Evolutionary conservation across 2,329 filamentous ascomycete genomes (phyloP).

Genomic region (Claviceps cyperi): DNA sequence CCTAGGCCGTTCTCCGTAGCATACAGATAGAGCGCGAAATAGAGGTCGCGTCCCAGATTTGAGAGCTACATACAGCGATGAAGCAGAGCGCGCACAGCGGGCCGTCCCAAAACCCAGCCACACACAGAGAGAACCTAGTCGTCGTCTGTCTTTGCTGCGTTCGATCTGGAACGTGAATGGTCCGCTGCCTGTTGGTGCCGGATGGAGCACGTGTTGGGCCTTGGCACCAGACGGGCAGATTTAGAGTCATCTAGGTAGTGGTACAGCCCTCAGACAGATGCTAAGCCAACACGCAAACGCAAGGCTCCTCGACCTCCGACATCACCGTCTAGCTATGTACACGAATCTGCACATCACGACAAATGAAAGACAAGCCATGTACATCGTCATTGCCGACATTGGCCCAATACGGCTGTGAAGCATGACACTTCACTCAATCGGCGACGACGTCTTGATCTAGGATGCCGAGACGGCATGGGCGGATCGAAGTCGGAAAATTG

Average conservation of each 20-base stretch:
- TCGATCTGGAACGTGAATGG: too few relatives aligned
- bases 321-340: not conserved
- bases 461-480: too few relatives aligned
- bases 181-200: too few relatives aligned
- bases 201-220: too few relatives aligned
- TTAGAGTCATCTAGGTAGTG: too few relatives aligned
- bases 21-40: too few relatives aligned
- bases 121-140: not conserved
- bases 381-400: not conserved
- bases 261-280: not conserved
- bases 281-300: not conserved
- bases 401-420: not conserved
- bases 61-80: not conserved
- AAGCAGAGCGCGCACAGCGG: not conserved
- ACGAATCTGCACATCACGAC: constrained; percentile 1
- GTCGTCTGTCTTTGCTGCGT: too few relatives aligned
- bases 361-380: not conserved
- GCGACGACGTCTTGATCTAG: not conserved
- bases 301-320: not conserved
- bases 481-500: too few relatives aligned
- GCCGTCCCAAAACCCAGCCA: not conserved
- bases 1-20: too few relatives aligned
- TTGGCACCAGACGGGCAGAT: too few relatives aligned
- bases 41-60: too few relatives aligned
- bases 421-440: not conserved